phyloP scores from a whole-genome alignment of 73 alveolate genomes.

The Chromera velia region DNA sequence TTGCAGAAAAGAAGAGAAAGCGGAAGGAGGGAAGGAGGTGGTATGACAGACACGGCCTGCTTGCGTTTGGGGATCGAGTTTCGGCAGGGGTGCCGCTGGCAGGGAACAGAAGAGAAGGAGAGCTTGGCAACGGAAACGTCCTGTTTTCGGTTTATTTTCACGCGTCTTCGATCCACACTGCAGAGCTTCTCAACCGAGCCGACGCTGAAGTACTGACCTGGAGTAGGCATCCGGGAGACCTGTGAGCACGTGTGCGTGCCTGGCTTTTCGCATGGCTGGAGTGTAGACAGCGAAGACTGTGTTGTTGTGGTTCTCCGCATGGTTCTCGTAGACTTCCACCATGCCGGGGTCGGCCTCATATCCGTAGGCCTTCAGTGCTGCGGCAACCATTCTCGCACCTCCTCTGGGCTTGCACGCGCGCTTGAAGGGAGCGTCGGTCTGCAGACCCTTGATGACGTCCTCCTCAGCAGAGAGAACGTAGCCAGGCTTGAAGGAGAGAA shows the following conservation, averaged over 20 bases:
- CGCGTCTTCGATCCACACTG: no score
- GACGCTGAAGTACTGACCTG: no score
- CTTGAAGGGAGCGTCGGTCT: background rate
- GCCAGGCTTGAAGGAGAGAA: background rate
- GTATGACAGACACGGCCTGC: no score
- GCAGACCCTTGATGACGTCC: background rate
- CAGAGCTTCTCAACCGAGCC: no score
- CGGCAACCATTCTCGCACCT: background rate
- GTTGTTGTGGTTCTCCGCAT: background rate
- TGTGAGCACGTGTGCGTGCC: background rate
- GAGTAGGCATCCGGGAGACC: slow-evolving; percentile 1
- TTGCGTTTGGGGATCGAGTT: no score
- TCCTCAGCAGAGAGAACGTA: background rate
- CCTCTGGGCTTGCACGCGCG: slow-evolving; percentile 4
- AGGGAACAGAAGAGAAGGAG: no score
- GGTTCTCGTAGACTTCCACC: background rate
- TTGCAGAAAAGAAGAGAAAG: no score
- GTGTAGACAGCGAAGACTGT: background rate
- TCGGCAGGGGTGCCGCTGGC: no score
- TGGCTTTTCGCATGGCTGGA: background rate
- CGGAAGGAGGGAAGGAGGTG: no score
- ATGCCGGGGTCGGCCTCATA: background rate
- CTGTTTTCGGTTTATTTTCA: no score
- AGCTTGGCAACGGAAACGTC: no score
- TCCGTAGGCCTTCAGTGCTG: background rate